phyloP scores from a whole-genome alignment of 2,329 filamentous ascomycete species.

The Aureobasidium musti region DNA sequence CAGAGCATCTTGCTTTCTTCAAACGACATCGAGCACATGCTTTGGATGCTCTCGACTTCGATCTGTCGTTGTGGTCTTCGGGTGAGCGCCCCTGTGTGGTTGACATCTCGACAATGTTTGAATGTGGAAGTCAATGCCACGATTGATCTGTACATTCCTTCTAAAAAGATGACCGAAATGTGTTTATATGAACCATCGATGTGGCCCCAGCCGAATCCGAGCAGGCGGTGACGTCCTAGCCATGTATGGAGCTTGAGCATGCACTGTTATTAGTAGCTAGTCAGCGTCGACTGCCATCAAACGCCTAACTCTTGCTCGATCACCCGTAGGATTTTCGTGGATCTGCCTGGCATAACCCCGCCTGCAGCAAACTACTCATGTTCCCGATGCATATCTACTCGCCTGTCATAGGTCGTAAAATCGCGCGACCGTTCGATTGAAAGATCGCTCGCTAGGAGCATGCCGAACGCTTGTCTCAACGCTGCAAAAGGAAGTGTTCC shows the following conservation, averaged over 20 bases:
- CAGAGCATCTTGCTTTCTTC: neutral
- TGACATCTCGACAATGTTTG: neutral
- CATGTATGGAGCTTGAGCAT: neutral
- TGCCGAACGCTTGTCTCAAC: neutral
- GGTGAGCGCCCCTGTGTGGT: neutral
- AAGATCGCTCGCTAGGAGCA: neutral
- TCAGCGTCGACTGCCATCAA: neutral
- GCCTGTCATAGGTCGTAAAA: neutral
- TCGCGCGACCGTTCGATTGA: neutral
- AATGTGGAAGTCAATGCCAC: neutral
- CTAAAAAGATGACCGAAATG: neutral
- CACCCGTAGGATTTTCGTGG: neutral
- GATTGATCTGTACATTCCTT: neutral
- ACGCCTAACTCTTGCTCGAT: neutral
- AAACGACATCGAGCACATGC: neutral
- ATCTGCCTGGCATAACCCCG: too few species aligned
- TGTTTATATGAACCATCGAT: neutral
- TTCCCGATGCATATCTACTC: neutral
- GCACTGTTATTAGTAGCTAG: neutral
- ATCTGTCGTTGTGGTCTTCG: neutral
- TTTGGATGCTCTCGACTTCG: neutral
- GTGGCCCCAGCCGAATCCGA: neutral
- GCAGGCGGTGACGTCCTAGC: neutral
- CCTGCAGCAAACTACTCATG: too few species aligned
- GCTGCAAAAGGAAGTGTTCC: neutral